Evolutionary conservation across 2,329 filamentous ascomycete species (phyloP), one percentile per base, ranked within the genome.

Genomic region (Botrytis galanthina): DNA sequence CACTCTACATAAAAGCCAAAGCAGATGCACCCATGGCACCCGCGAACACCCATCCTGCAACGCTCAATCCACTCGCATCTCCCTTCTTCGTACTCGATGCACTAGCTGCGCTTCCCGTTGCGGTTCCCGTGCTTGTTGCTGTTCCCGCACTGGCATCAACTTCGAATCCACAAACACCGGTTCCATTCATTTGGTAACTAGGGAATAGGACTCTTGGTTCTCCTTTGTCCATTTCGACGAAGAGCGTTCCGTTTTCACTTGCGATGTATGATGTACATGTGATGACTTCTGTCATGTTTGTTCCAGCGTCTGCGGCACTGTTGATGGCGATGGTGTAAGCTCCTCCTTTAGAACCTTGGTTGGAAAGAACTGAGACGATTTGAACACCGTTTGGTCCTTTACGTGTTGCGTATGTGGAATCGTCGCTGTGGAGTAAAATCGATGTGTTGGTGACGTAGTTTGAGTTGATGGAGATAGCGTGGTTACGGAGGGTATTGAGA

Each of bases 321-420:
- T 62, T 32, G 20, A 75, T 67, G 29, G 12, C 35, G 12, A 74
- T 22, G 10, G 22, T 73, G n/a, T 74, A 72, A 10, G n/a, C 29
- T 29, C 48, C 72, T 3, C 71, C 75, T 14, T 70, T 37, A 3
- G 51, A 74, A 20, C 84, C 84, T 10, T 80, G 77, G 74, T 85
- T 85, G 70, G 81, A 83, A 75, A 82, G 81, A 9, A 84, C 77
- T 29, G 80, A 78, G 32, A 78, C 54, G 0, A 74, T 74, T 57
- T 76, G 75, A 0, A 66, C 70, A 35, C 71, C 71, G 14, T 59
- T 64, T 35, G 73, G 37, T 1, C 77, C 77, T 64, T 78, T 78
- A 10, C 74, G 61, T 12, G 76, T 29, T 0, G 71, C 76, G 48
- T 78, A 54, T 12, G 48, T 75, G n/a, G 73, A 62, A 16, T 39